A percentile compares a stretch with the other conserved stretches of the same genome.
Conservation (phyloP, 2,329 filamentous ascomycete species). For the Talaromyces sp. region DNA sequence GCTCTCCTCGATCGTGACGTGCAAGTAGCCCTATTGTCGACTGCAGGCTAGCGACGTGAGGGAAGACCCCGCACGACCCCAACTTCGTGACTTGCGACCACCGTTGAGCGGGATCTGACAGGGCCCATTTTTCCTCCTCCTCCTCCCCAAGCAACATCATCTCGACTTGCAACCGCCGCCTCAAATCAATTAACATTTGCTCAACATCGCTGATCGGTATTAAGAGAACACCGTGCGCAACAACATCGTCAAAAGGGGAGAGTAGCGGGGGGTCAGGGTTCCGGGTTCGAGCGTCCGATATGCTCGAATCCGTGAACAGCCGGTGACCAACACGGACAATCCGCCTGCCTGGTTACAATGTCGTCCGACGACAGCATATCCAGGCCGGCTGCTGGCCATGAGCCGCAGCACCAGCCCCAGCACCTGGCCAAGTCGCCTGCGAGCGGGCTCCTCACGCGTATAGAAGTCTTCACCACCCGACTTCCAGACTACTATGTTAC, state of each 20-base stretch:
- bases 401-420: conserved; percentile 19
- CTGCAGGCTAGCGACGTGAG: conserved; percentile 20
- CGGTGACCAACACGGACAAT: conserved; percentile 34
- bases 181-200: neutral
- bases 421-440: conserved; percentile 13
- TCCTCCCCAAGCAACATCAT: neutral
- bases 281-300: conserved; percentile 35
- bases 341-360: conserved; percentile 40
- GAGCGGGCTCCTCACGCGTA: conserved; percentile 27
- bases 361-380: conserved; percentile 39
- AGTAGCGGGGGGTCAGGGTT: conserved; percentile 22
- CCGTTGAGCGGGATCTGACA: neutral
- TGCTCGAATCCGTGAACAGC: conserved; percentile 37
- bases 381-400: conserved; percentile 23
- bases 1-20: conserved; percentile 14
- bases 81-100: conserved; percentile 7
- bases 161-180: neutral
- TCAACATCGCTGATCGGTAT: neutral
- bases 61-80: conserved; percentile 22
- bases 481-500: conserved; percentile 60
- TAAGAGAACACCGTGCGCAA: neutral
- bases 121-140: neutral
- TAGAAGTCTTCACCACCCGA: conserved; percentile 39
- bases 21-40: conserved; percentile 13
- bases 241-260: neutral